Evolutionary conservation across 192 early-diverging fungal species (phyloP), one percentile per base, ranked within the genome.

Genomic region (Thamnidium elegans): DNA sequence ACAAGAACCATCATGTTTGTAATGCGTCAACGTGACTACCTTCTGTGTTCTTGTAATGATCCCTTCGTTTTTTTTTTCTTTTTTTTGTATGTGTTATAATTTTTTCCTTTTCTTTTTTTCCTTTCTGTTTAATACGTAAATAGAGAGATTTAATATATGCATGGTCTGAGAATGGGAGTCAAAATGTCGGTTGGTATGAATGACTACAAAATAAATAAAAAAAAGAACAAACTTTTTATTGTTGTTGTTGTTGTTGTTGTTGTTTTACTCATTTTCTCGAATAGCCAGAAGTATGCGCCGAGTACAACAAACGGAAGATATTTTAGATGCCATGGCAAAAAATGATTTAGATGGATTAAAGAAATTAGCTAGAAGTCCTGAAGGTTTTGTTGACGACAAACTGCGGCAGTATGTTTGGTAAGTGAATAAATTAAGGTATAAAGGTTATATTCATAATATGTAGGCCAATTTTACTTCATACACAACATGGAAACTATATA

Each of bases 401-500:
- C 39, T 73, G n/a, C 20, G 71, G 36, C 48, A 60, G 43, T 36
- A 55, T 50, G 71, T 66, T 44, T 73, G 71, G 71, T 73, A 73
- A 34, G 10, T 34, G n/a, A 44, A 58, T 19, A 39, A 7, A 36
- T 50, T 14, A 10, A 58, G 23, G 36, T 39, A 39, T 39, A 43
- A 34, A 17, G 7, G 17, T 10, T 52, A 23, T n/a, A n/a, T 7
- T 45, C 26, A 51, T 46, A 17, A 21, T 42, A 45, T 44, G n/a
- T 54, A 76, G 74, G 74, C 74, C 74, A 17, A 67, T 76, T 17
- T 52, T 76, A 55, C 30, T 76, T 19, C 74, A 69, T 42, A 71
- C 74, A 19, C 60, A 71, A 34, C 62, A 76, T 56, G 74, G 74
- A 30, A 39, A 45, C 17, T 76, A 72, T 61, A 34, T 76, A 13